Evolutionary conservation across 2,329 filamentous ascomycete species (phyloP), one percentile per base, ranked within the genome.

Genomic region (Emergomyces africanus): DNA sequence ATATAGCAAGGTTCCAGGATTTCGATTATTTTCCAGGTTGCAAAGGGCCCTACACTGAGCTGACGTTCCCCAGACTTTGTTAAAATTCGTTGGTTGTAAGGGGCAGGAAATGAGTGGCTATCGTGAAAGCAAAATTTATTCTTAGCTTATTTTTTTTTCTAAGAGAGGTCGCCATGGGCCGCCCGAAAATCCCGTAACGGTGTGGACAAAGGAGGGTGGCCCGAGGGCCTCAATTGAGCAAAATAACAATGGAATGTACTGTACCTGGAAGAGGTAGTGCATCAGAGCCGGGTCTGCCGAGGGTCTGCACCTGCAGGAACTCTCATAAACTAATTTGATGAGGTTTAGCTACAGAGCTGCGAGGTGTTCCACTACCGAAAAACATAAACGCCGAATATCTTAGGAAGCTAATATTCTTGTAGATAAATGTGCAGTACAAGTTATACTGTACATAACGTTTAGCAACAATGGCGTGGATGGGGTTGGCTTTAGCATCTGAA

Each of bases 231-330:
- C 51, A 3, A 15, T 20, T 18, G 6, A 41, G 25, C 15, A 20
- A 54, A 41, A 39, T 33, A 54, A 41, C 51, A 54, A 54, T 54
- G 35, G 51, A 54, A 37, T n/a, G n/a, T n/a, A n/a, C 51, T 54
- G 20, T 25, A 35, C 33, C 51, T 12, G 35, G 20, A 41, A n/a
- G 9, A 28, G 25, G 28, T 6, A 41, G 23, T 1, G 33, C 20
- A 18, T n/a, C 15, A 39, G 5, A 28, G 48, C 18, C 28, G 25
- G 28, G 33, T 30, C 2, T 15, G 28, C 28, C 15, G 48, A 50
- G 12, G 15, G 14, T 33, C 12, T 5, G 28, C 9, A 9, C 30
- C 25, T 50, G 48, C 48, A 50, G 48, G 23, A 35, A 33, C 28
- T 10, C 15, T 8, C 18, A 33, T n/a, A 18, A 50, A 18, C 28